phyloP scores from a whole-genome alignment of 2,329 filamentous ascomycete species.

The Phyllachora maydis region DNA sequence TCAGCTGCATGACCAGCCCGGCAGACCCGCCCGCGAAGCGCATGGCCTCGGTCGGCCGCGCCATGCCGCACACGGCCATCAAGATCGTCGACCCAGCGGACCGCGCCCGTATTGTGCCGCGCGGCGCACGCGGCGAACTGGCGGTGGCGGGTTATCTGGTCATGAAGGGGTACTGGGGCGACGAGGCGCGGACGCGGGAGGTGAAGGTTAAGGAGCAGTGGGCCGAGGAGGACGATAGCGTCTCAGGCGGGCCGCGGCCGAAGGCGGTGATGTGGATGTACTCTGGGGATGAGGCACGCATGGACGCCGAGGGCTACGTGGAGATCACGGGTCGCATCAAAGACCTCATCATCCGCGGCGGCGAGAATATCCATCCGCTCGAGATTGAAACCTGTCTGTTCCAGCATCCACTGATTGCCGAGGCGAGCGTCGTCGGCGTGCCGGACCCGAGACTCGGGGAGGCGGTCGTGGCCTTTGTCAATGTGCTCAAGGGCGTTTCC shows the following conservation, averaged over 20 bases:
- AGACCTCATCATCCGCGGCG: slow-evolving; percentile 84
- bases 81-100: slow-evolving; percentile 59
- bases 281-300: slow-evolving; percentile 77
- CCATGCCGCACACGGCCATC: slow-evolving; percentile 59
- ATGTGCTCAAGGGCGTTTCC: slow-evolving; percentile 22
- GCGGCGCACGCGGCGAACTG: slow-evolving; percentile 57
- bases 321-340: slow-evolving; percentile 84
- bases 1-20: slow-evolving; percentile 65
- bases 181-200: slow-evolving; percentile 45
- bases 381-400: slow-evolving; percentile 84
- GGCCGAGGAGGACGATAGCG: slow-evolving; percentile 19
- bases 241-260: too few relatives aligned
- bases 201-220: slow-evolving; percentile 27
- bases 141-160: slow-evolving; percentile 69
- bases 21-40: slow-evolving; percentile 53
- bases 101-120: slow-evolving; percentile 31
- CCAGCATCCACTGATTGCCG: slow-evolving; percentile 45
- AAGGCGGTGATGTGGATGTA: too few relatives aligned
- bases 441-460: slow-evolving; percentile 73
- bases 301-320: slow-evolving; percentile 69
- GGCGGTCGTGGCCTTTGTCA: slow-evolving; percentile 65
- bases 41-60: slow-evolving; percentile 55
- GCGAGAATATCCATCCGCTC: slow-evolving; percentile 88
- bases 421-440: slow-evolving; percentile 69
- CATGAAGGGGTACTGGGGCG: slow-evolving; percentile 83